phyloP scores from a whole-genome alignment of 257 asterid species.

The Primulina huaijiensis region DNA sequence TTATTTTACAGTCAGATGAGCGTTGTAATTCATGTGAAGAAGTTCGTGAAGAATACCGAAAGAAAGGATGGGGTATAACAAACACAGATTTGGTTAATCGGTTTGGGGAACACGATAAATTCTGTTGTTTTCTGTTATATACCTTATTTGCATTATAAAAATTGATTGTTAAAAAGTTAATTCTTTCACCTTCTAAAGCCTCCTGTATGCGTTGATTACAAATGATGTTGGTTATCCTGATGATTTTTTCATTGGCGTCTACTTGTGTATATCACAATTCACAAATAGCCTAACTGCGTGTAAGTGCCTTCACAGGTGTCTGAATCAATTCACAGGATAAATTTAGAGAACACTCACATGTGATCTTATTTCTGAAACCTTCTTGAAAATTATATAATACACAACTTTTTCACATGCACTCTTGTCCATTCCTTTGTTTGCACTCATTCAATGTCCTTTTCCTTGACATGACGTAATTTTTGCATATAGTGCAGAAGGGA shows the following conservation, averaged over 20 bases:
- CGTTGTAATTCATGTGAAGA: slow-evolving; percentile 98
- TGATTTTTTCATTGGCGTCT: background rate
- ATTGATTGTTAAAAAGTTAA: background rate
- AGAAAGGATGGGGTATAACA: slow-evolving; percentile 92
- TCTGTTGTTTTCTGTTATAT: background rate
- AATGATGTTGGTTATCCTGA: background rate
- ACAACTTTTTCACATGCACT: background rate
- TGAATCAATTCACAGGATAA: background rate
- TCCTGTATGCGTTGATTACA: background rate
- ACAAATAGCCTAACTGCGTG: background rate
- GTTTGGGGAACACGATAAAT: slow-evolving; percentile 41
- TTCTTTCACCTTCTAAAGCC: background rate
- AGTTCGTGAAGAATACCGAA: slow-evolving; percentile 95
- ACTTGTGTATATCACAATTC: background rate
- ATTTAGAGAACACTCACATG: background rate
- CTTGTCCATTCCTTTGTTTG: background rate
- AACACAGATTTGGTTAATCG: slow-evolving; percentile 82
- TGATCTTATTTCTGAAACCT: background rate
- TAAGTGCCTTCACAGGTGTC: slow-evolving; percentile 8
- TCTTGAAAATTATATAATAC: slow-evolving; percentile 9
- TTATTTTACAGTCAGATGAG: slow-evolving; percentile 68
- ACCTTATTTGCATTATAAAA: slow-evolving; percentile 16
- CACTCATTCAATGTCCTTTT: slow-evolving; percentile 22
- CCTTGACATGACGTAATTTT: slow-evolving; percentile 23
- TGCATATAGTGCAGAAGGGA: slow-evolving; percentile 78